Base-by-base conservation (phyloP, 2,329 filamentous ascomycete genomes). In the Stylonectria norvegica region DNA sequence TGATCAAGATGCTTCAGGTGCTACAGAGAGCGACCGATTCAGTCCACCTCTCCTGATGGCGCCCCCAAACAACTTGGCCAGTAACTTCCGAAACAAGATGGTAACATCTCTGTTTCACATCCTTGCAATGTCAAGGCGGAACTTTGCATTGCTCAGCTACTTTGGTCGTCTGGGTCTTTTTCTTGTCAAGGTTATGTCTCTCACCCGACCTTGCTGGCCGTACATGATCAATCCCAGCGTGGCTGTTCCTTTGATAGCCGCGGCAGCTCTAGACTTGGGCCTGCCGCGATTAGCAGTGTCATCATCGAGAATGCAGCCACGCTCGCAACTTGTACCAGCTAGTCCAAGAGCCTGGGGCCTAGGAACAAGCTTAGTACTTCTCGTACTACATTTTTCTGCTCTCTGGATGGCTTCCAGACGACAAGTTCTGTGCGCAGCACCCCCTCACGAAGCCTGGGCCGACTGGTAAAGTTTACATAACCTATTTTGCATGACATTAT, bases 151-250 rank as follows among this genome's bases (percentile, higher is more conserved):
- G 6, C 22, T 64, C 5, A 47, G 55, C 55, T 63, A 61, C 60
- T 63, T 34, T 38, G 67, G 5, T 15, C 82, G 83, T 34, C 63
- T 87, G 3, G 53, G 63, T 1, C 52, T 90, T 1, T 90, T 95
- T 53, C 60, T 84, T 5, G 50, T 75, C 35, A 95, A 95, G 62
- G 65, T 89, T 7, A 65, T 75, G 10, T 79, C 79, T 0, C 64
- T 93, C 8, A 72, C 76, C 3, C 72, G 75, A 33, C 77, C 83
- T 1, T 95, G 89, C 61, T 80, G 79, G 59, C 89, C 89, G 0
- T 81, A 82, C 42, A 79, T 81, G 30, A 72, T 79, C n/a, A 82
- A 76, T 31, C 69, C 79, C 5, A 76, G 76, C 61, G 65, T 89
- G 4, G 71, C 80, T 4, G 81, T 84, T 50, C 80, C 85, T 3